Conservation (phyloP, 23 red algal genomes). For the Pyropia haitanensis region DNA sequence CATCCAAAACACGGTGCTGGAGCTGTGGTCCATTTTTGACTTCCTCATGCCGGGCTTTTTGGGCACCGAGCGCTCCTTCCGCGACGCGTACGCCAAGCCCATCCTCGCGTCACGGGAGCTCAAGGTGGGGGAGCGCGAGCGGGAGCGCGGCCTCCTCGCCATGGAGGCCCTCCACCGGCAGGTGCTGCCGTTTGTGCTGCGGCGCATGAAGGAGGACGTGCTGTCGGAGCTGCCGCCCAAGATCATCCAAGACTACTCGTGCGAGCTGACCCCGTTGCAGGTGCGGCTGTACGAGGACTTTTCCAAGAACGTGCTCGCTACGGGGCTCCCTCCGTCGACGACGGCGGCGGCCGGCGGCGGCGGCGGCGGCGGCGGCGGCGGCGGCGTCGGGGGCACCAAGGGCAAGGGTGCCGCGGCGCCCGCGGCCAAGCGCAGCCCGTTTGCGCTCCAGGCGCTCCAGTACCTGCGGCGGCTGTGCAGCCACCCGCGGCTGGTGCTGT, state of each 20-base stretch:
- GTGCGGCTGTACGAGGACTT: slow-evolving; percentile 78
- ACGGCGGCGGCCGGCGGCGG: not conserved
- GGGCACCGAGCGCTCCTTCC: slow-evolving; percentile 66
- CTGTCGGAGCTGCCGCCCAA: slow-evolving; percentile 89
- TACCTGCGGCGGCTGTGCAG: slow-evolving; percentile 77
- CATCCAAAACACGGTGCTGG: slow-evolving; percentile 91
- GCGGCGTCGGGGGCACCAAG: slow-evolving; percentile 1
- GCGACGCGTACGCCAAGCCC: slow-evolving; percentile 75
- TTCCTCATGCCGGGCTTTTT: slow-evolving; percentile 97
- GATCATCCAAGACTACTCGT: slow-evolving; percentile 93
- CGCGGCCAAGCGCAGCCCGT: no score
- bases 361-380: slow-evolving; percentile 1
- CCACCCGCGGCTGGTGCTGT: slow-evolving; percentile 74
- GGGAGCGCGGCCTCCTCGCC: slow-evolving; percentile 60
- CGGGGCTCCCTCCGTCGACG: not conserved
- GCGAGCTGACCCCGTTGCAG: slow-evolving; percentile 73
- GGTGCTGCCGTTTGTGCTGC: slow-evolving; percentile 90
- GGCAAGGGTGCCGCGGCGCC: slow-evolving; percentile 16
- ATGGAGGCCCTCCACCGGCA: slow-evolving; percentile 86
- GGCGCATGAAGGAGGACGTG: slow-evolving; percentile 93
- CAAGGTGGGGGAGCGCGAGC: slow-evolving; percentile 51
- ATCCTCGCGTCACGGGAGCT: slow-evolving; percentile 65
- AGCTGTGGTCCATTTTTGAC: slow-evolving; percentile 97
- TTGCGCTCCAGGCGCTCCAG: slow-evolving; percentile 43
- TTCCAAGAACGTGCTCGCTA: slow-evolving; percentile 7